These are phyloP conservation scores for Suhomyces maxii DNA, from an alignment of 1,139 yeast species.

Conservation along the genomic window DNA sequence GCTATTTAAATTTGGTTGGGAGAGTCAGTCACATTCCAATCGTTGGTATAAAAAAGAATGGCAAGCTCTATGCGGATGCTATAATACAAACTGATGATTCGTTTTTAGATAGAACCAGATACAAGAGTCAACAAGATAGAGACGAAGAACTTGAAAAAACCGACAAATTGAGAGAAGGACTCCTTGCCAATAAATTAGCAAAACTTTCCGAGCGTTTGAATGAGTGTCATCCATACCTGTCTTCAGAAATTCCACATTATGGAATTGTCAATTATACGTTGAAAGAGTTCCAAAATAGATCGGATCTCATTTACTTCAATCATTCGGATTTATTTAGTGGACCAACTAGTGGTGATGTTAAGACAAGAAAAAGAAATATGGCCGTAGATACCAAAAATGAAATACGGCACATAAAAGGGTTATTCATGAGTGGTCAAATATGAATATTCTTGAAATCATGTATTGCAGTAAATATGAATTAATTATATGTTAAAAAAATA, in stretches of 20 bases:
- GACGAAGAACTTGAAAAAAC: conserved; percentile 18
- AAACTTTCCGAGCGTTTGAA: conserved; percentile 25
- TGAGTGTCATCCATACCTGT: conserved; percentile 31
- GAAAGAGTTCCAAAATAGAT: conserved; percentile 39
- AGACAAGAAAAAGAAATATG: conserved; percentile 28
- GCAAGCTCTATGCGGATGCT: conserved; percentile 41
- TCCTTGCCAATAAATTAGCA: conserved; percentile 25
- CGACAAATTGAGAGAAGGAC: conserved; percentile 30
- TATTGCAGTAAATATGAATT: too few species aligned
- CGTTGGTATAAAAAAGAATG: conserved; percentile 34
- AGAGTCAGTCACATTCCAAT: conserved; percentile 43
- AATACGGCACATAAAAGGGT: conserved; percentile 45
- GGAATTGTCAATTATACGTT: conserved; percentile 29
- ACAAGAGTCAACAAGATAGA: conserved; percentile 12
- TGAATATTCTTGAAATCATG: conserved; percentile 10
- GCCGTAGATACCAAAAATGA: conserved; percentile 40
- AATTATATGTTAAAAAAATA: too few species aligned
- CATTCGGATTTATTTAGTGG: conserved; percentile 28
- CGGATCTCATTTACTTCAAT: conserved; percentile 39
- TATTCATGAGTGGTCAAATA: conserved; percentile 46
- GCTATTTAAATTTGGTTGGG: conserved; percentile 36
- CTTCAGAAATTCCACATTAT: conserved; percentile 38
- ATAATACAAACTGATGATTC: conserved; percentile 39
- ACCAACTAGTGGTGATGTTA: conserved; percentile 13
- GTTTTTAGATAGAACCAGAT: conserved; percentile 15